Evolutionary conservation across 176 grass and related monocot genomes (phyloP).

Genomic region (Carex kokanica): DNA sequence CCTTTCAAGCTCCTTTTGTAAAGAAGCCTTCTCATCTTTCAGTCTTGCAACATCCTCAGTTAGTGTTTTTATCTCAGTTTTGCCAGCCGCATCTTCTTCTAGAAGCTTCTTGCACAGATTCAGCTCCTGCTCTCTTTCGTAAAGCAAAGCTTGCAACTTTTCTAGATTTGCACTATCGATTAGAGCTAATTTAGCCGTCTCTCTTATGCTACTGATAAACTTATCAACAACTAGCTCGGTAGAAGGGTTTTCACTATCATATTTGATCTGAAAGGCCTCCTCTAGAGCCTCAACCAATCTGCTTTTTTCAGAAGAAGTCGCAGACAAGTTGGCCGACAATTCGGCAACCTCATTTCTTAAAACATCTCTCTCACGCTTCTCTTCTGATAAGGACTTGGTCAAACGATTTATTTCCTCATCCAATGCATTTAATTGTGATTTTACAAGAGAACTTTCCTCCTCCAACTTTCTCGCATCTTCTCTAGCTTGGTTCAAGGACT

Average conservation of each 20-base stretch:
- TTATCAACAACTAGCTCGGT: constrained; percentile 43
- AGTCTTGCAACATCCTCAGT: constrained; percentile 48
- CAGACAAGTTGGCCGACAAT: constrained; percentile 49
- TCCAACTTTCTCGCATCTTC: constrained; percentile 40
- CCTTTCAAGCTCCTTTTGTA: constrained; percentile 71
- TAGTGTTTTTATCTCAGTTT: constrained; percentile 37
- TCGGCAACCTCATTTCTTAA: constrained; percentile 70
- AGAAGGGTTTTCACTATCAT: constrained; percentile 37
- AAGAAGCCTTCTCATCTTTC: constrained; percentile 66
- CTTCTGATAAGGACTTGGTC: constrained; percentile 57
- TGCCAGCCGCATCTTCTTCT: constrained; percentile 63
- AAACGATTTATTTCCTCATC: constrained; percentile 65
- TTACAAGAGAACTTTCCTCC: constrained; percentile 51
- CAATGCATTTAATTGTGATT: constrained; percentile 59
- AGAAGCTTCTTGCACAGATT: constrained; percentile 63
- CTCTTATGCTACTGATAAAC: constrained; percentile 42
- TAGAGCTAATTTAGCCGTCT: constrained; percentile 43
- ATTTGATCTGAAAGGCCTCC: constrained; percentile 56
- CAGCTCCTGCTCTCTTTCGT: constrained; percentile 67
- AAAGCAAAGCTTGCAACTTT: constrained; percentile 55
- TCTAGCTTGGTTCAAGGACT: constrained; percentile 53
- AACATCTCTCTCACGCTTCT: constrained; percentile 70
- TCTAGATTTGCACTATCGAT: constrained; percentile 42
- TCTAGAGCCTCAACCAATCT: constrained; percentile 59
- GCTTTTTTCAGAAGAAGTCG: constrained; percentile 50